Conservation (phyloP, 2,329 filamentous ascomycete genomes). For the Emericellopsis cladophorae region DNA sequence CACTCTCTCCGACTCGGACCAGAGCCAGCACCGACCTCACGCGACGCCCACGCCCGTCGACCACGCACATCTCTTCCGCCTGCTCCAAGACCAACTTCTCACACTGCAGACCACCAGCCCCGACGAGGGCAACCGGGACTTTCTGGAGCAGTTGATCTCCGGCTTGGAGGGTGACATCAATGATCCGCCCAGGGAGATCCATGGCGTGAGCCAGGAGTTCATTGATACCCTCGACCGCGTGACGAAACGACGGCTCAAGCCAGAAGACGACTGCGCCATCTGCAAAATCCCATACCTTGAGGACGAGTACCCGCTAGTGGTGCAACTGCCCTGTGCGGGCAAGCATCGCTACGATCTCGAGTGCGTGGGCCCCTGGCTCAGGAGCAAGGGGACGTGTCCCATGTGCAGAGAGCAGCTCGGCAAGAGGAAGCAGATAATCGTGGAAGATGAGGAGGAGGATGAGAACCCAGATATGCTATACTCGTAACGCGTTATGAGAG, state of each 20-base stretch:
- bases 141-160: conserved; percentile 36
- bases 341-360: conserved; percentile 52
- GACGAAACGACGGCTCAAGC: conserved; percentile 30
- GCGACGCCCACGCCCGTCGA: conserved; percentile 48
- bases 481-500: conserved; percentile 10
- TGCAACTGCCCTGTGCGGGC: conserved; percentile 49
- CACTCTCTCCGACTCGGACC: conserved; percentile 28
- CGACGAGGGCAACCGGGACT: conserved; percentile 29
- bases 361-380: conserved; percentile 53
- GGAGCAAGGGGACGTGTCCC: conserved; percentile 51
- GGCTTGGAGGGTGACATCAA: conserved; percentile 36
- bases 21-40: conserved; percentile 34
- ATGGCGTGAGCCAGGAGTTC: conserved; percentile 45
- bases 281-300: conserved; percentile 50
- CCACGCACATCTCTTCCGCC: conserved; percentile 41
- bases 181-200: conserved; percentile 35
- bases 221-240: conserved; percentile 49
- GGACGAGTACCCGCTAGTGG: conserved; percentile 49
- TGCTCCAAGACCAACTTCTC: conserved; percentile 46
- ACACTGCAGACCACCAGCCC: conserved; percentile 36
- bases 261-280: conserved; percentile 46
- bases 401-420: conserved; percentile 49
- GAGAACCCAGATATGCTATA: conserved; percentile 38
- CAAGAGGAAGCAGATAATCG: conserved; percentile 33
- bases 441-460: conserved; percentile 35